Evolutionary conservation across 2,329 filamentous ascomycete genomes (phyloP), one percentile per base, ranked within the genome.

Genomic region (Aspergillus latus): DNA sequence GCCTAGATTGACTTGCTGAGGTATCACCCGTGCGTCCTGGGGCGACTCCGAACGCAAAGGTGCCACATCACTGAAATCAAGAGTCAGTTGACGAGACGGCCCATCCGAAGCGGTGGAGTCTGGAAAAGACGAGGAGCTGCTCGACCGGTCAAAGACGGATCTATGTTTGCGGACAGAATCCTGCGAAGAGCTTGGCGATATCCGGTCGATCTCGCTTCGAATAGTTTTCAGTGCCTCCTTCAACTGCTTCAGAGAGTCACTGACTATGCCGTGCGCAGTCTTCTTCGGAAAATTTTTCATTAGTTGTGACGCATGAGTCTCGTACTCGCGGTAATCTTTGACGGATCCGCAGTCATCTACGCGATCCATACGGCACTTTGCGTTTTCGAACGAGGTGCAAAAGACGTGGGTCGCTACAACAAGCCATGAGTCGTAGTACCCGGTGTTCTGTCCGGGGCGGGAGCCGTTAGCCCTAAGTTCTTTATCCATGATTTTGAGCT

Each of bases 141-240:
- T 78, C 11, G 73, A 75, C 21, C 74, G 68, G 55, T 80, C 77
- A 62, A 80, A 80, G 6, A 80, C 75, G 2, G 77, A 80, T 60
- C 68, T 70, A 46, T 74, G 70, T 42, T 71, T 68, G 37, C 68
- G 68, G 26, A 68, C 53, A 2, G 62, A 67, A 39, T 76, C 73
- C 45, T 76, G 71, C 0, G 74, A 75, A 5, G 75, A 74, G 46
- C 68, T 73, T 4, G 76, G 77, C 3, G 78, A 78, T 48, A 73
- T 66, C 26, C 66, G 67, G 32, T 72, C 68, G 36, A 80, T 78
- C 59, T 76, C 73, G n/a, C 61, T 64, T 49, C 72, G 68, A 44
- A 80, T 76, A 30, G 66, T 71, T 11, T 63, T 67, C 39, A 74
- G 63, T 8, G 72, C 58, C 26, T 67, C 66, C 10, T 65, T 68